Conservation (phyloP, 1,284 basidiomycete species). For the Stereum hirsutum region DNA sequence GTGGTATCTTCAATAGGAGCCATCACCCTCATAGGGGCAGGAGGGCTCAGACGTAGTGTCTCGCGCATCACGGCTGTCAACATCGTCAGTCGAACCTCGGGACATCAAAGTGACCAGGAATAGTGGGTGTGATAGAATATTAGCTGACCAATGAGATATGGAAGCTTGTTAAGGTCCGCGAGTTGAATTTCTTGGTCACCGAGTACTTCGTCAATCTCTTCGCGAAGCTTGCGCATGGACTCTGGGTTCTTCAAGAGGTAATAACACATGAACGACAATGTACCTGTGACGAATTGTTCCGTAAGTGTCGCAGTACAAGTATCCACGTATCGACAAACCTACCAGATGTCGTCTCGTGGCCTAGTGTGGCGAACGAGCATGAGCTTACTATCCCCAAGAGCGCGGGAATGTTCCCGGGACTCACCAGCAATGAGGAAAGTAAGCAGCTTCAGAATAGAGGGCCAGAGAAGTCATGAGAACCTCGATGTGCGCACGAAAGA, state of each 20-base stretch:
- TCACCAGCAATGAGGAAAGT: conserved; percentile 1
- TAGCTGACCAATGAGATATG: conserved; percentile 1
- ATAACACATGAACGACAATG: background rate
- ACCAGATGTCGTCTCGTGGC: background rate
- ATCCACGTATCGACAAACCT: background rate
- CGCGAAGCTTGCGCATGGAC: background rate
- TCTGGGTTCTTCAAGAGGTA: background rate
- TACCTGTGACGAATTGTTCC: background rate
- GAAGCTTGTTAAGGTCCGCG: background rate
- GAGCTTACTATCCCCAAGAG: background rate
- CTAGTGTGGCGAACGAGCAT: background rate
- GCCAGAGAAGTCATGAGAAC: no score
- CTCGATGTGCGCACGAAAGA: background rate
- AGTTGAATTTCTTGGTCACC: background rate
- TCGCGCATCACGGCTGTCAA: background rate
- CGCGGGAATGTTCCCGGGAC: background rate
- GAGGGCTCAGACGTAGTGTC: background rate
- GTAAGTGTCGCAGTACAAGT: background rate
- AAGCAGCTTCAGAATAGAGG: background rate
- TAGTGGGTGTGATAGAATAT: no score
- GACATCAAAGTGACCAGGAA: no score
- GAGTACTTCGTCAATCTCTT: background rate
- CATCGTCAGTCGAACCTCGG: no score
- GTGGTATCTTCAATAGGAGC: background rate
- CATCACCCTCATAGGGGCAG: background rate